phyloP scores from a whole-genome alignment of 495 filamentous ascomycete genomes.

The Lophiotrema nucula region DNA sequence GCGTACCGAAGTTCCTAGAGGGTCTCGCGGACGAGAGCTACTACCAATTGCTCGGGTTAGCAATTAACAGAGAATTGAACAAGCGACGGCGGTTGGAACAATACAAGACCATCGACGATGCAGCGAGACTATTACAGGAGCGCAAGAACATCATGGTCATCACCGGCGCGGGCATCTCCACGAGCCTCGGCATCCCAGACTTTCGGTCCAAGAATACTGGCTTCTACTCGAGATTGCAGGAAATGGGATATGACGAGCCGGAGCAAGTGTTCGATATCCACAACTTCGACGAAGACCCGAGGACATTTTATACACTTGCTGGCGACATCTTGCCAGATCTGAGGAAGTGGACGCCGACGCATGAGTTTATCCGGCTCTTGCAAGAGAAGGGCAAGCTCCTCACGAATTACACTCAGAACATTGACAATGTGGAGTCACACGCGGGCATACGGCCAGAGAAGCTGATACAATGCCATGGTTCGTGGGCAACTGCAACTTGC shows the following conservation, averaged over 20 bases:
- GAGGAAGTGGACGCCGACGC: constrained; percentile 78
- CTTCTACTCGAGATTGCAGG: constrained; percentile 78
- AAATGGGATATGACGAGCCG: constrained; percentile 75
- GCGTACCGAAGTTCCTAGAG: constrained; percentile 67
- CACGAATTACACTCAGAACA: constrained; percentile 98
- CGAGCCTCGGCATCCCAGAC: constrained; percentile 66
- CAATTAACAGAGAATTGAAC: constrained; percentile 76
- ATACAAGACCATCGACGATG: constrained; percentile 88
- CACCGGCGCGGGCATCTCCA: constrained; percentile 88
- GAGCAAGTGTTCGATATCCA: constrained; percentile 94
- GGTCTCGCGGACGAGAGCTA: constrained; percentile 56
- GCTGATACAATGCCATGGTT: constrained; percentile 93
- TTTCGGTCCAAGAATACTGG: constrained; percentile 68
- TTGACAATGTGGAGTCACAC: constrained; percentile 90
- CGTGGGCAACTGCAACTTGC: constrained; percentile 89
- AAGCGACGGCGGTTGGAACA: constrained; percentile 75
- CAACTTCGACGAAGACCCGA: constrained; percentile 75
- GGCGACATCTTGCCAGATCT: constrained; percentile 82
- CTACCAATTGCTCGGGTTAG: constrained; percentile 69
- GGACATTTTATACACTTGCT: constrained; percentile 86
- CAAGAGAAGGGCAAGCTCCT: constrained; percentile 87
- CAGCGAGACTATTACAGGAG: constrained; percentile 69
- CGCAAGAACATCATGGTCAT: constrained; percentile 86
- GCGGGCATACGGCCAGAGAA: constrained; percentile 82
- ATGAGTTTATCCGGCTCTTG: constrained; percentile 92